Evolutionary conservation across 495 filamentous ascomycete genomes (phyloP).

Genomic region (Xylaria castorea): DNA sequence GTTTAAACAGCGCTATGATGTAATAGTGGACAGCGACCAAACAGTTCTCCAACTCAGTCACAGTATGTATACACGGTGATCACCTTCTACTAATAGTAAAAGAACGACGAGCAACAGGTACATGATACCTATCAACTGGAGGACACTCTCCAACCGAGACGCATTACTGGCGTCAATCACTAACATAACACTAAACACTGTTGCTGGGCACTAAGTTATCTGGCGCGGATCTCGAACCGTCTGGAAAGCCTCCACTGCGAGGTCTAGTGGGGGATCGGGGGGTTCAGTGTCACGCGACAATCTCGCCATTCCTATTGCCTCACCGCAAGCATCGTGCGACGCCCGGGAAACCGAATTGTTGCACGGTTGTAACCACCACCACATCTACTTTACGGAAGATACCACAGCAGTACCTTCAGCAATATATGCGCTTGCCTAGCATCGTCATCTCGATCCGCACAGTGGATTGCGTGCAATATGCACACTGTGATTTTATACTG

Average conservation of each 20-base stretch:
- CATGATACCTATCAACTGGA: neutral
- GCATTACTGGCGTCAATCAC: neutral
- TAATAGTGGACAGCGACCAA: conserved; percentile 14
- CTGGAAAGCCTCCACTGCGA: conserved; percentile 17
- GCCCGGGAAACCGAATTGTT: neutral
- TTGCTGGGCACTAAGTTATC: neutral
- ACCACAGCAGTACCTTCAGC: conserved; percentile 3
- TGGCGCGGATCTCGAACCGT: neutral
- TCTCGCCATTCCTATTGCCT: conserved; percentile 24
- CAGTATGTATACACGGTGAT: neutral
- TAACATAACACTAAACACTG: neutral
- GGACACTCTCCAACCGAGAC: neutral
- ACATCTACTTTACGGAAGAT: neutral
- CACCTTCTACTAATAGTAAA: conserved; percentile 8
- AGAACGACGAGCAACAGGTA: neutral
- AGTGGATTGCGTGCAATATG: neutral
- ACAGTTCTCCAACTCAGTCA: conserved; percentile 17
- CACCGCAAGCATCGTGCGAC: conserved; percentile 25
- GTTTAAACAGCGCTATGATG: conserved; percentile 18
- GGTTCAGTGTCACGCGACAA: conserved; percentile 24
- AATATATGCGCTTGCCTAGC: neutral
- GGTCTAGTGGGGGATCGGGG: conserved; percentile 25
- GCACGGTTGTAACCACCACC: neutral
- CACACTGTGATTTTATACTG: conserved; percentile 24
- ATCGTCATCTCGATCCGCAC: conserved; percentile 20